Conservation (phyloP, 768 basidiomycete species). For the Termitomyces bulborhizus region DNA sequence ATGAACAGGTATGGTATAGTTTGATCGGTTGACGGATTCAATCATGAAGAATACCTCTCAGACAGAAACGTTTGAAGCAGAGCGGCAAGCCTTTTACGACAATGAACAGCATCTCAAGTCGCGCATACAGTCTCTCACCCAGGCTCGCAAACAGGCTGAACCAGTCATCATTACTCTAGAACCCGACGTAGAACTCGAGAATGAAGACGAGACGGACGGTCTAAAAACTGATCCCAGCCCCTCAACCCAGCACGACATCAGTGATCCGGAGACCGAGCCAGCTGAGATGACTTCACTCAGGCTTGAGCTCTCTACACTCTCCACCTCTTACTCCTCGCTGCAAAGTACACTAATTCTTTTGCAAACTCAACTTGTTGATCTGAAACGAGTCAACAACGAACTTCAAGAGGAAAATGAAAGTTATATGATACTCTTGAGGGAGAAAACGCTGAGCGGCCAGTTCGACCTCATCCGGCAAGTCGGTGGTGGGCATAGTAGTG, state of each 20-base stretch:
- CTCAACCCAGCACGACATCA: constrained; percentile 37
- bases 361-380: constrained; percentile 77
- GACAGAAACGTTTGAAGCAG: constrained; percentile 87
- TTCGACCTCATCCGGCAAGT: constrained; percentile 73
- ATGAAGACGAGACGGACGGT: constrained; percentile 23
- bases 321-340: constrained; percentile 77
- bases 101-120: constrained; percentile 92
- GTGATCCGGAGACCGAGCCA: constrained; percentile 70
- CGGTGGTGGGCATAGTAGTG: constrained; percentile 33
- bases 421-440: constrained; percentile 89
- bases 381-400: constrained; percentile 83
- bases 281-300: constrained; percentile 81
- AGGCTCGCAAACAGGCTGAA: constrained; percentile 54
- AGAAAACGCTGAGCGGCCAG: constrained; percentile 87
- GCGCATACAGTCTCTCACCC: constrained; percentile 74
- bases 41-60: constrained; percentile 24
- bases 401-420: constrained; percentile 96
- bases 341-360: constrained; percentile 81
- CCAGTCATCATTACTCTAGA: constrained; percentile 28
- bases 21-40: background rate
- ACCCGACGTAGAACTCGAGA: constrained; percentile 35
- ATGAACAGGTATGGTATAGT: constrained; percentile 62
- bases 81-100: constrained; percentile 89
- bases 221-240: constrained; percentile 13
- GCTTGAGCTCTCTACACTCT: constrained; percentile 81